Evolutionary conservation across 108 stramenopile genomes (phyloP).

Genomic region (Asterionellopsis glacialis): DNA sequence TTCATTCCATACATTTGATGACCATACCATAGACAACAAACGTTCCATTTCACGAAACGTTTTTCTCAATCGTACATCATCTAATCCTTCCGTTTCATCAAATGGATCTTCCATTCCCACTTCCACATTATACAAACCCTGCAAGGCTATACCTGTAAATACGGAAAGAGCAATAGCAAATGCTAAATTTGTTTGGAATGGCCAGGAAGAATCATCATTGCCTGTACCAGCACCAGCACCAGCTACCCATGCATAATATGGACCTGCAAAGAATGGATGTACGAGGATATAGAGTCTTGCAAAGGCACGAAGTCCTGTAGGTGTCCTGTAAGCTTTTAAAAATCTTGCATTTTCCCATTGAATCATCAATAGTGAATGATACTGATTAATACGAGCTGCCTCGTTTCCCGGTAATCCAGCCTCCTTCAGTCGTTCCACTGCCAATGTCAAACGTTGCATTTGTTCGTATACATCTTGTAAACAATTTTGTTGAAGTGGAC

Average conservation of each 20-base stretch:
- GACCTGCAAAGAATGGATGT: slow-evolving; percentile 67
- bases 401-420: slow-evolving; percentile 64
- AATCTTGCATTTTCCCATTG: slow-evolving; percentile 51
- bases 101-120: slow-evolving; percentile 80
- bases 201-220: too few relatives aligned
- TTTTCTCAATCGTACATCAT: slow-evolving; percentile 16
- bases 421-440: slow-evolving; percentile 20
- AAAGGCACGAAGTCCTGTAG: slow-evolving; percentile 70
- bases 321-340: slow-evolving; percentile 77
- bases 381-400: slow-evolving; percentile 70
- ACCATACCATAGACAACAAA: background rate
- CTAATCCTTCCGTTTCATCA: slow-evolving; percentile 34
- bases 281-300: slow-evolving; percentile 57
- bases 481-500: background rate
- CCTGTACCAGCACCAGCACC: too few relatives aligned
- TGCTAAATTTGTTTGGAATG: slow-evolving; percentile 42
- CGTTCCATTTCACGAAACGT: slow-evolving; percentile 1
- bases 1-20: background rate
- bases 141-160: slow-evolving; percentile 54
- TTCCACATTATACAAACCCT: slow-evolving; percentile 63
- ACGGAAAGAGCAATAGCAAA: slow-evolving; percentile 64
- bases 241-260: slow-evolving; percentile 42
- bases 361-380: slow-evolving; percentile 41
- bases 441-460: slow-evolving; percentile 5
- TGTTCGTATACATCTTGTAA: slow-evolving; percentile 1